These are phyloP conservation scores for Holtermanniella nyarrowii DNA, from an alignment of 768 basidiomycete species.

Conservation along the genomic window DNA sequence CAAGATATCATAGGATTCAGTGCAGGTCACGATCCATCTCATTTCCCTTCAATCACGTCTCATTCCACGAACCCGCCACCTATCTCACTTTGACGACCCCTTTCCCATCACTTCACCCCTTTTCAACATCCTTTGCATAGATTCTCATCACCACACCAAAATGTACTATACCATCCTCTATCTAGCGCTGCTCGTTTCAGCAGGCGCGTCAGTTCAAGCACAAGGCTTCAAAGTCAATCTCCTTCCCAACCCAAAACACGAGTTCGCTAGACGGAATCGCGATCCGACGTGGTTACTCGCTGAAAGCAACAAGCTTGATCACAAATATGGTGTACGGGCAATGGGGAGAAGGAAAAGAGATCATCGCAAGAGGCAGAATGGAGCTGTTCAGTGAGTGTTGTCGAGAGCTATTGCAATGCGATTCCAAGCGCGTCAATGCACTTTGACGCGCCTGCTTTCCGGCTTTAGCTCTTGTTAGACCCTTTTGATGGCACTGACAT, in stretches of 20 bases:
- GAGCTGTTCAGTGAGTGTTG: slow-evolving; percentile 10
- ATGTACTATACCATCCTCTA: background rate
- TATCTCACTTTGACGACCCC: too few relatives aligned
- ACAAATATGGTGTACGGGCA: slow-evolving; percentile 25
- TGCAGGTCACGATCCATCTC: too few relatives aligned
- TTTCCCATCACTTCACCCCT: too few relatives aligned
- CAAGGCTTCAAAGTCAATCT: background rate
- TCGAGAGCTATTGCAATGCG: too few relatives aligned
- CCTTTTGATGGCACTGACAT: too few relatives aligned
- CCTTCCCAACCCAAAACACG: background rate
- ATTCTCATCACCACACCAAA: too few relatives aligned
- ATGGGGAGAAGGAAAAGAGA: slow-evolving; percentile 17
- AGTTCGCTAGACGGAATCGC: background rate
- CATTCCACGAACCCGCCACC: too few relatives aligned
- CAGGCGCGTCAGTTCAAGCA: too few relatives aligned
- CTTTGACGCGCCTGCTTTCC: background rate
- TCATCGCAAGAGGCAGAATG: slow-evolving; percentile 10
- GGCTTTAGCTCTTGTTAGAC: background rate
- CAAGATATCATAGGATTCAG: too few relatives aligned
- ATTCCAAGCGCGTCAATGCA: background rate
- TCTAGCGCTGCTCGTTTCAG: background rate
- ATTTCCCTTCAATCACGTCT: too few relatives aligned
- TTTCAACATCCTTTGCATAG: too few relatives aligned
- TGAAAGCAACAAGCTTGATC: slow-evolving; percentile 30
- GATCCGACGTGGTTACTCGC: slow-evolving; percentile 29